Evolutionary conservation across 805 yeast genomes (phyloP).

Genomic region (Candida endomychidarum): DNA sequence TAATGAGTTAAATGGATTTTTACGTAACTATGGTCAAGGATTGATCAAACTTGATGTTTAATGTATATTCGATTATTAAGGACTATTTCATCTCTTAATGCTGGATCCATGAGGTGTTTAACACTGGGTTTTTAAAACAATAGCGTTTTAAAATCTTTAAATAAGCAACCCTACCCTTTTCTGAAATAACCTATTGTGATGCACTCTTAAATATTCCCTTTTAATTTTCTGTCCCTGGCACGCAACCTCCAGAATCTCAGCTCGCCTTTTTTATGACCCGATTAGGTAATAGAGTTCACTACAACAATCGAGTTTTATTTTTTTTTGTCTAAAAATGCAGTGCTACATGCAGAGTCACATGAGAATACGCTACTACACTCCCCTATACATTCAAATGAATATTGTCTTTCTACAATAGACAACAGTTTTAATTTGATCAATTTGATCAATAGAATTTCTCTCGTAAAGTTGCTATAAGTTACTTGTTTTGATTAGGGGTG

Average conservation of each 20-base stretch:
- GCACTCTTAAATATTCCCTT: not conserved
- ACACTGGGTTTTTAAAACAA: not conserved
- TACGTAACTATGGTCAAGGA: slow-evolving; percentile 29
- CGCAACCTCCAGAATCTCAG: not conserved
- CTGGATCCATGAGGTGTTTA: not conserved
- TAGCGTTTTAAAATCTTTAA: no score
- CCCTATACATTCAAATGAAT: no score
- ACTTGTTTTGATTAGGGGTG: no score
- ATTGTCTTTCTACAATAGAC: no score
- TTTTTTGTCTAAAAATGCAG: no score
- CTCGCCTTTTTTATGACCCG: not conserved
- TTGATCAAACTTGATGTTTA: slow-evolving; percentile 20
- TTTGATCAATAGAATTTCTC: no score
- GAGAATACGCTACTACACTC: no score
- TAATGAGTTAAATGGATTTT: slow-evolving; percentile 23
- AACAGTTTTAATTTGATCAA: no score
- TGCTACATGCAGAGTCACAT: no score
- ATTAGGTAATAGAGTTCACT: not conserved
- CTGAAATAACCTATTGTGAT: slow-evolving; percentile 1
- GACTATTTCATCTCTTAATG: not conserved
- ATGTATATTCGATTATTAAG: not conserved
- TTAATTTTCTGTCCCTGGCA: not conserved
- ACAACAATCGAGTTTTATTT: no score
- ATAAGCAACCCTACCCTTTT: not conserved
- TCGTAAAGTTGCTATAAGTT: no score